Base-by-base conservation (phyloP, 2,329 filamentous ascomycete species). In the Byssothecium circinans region DNA sequence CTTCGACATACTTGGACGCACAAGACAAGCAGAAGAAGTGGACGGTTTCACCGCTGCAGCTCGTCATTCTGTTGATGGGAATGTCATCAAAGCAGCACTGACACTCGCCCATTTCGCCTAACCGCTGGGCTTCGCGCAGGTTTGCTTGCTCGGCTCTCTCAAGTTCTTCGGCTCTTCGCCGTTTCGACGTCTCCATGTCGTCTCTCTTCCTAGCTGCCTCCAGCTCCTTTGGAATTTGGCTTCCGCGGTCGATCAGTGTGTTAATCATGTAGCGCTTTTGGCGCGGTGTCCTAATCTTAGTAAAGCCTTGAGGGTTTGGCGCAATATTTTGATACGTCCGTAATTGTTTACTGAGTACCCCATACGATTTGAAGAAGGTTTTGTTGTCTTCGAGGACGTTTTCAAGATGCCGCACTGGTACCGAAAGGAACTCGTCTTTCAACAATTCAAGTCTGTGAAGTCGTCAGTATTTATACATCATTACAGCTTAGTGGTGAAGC, bases 21-120 rank as follows among this genome's bases (percentile, higher is more conserved):
- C 90, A 95, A 1, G 72, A 70, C 38, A 76, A 75, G 67, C 90
- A 95, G 67, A 92, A 91, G 62, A 80, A 81, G 57, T 91, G 88
- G 1, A 71, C 55, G 0, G 64, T 58, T 0, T 79, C 75, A 14
- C 79, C 83, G 41, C 82, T 71, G 65, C 90, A 95, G 53, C 81
- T 75, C 1, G 89, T 78, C 74, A 89, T 83, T 39, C 84, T 79
- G 56, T 88, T 88, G 37, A 83, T 68, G 2, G 87, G 78, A 41
- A 78, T 76, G 3, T 90, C 84, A 6, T 77, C 75, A 60, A 81
- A 94, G 68, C 90, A 95, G 61, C 88, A 90, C 35, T 78, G 79
- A 57, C 74, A 95, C 56, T 92, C 88, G 10, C 76, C 69, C 33
- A 86, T 74, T 15, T 80, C 76, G 1, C 84, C 56, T 17, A 54